Conservation (phyloP, 192 early-diverging fungal species). For the Oehlia diaphana region DNA sequence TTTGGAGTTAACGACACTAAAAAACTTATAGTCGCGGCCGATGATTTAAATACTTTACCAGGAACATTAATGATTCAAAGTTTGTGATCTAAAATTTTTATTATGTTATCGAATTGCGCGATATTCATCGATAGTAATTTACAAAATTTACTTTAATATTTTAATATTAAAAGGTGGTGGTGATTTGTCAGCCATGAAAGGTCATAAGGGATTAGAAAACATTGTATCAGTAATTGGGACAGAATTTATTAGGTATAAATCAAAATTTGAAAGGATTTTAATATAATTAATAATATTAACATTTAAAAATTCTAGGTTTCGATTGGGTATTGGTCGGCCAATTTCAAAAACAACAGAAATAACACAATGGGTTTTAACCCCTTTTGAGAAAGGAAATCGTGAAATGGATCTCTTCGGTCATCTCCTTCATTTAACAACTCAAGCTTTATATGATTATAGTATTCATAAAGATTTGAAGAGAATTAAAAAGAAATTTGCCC, state of each 20-base stretch:
- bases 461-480: conserved; percentile 51
- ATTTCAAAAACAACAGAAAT: conserved; percentile 35
- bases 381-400: conserved; percentile 47
- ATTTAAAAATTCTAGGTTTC: conserved; percentile 36
- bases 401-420: conserved; percentile 63
- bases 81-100: conserved; percentile 21
- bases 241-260: conserved; percentile 46
- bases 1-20: conserved; percentile 50
- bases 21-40: conserved; percentile 57
- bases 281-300: background rate
- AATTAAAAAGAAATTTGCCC: conserved; percentile 58
- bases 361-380: conserved; percentile 49
- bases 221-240: conserved; percentile 44
- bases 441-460: conserved; percentile 56
- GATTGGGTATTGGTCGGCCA: conserved; percentile 60
- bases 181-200: conserved; percentile 45
- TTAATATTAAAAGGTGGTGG: conserved; percentile 37
- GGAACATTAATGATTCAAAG: conserved; percentile 59
- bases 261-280: background rate
- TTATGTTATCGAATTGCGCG: background rate
- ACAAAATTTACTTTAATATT: background rate
- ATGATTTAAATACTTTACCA: conserved; percentile 60
- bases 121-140: background rate
- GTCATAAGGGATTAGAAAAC: conserved; percentile 57
- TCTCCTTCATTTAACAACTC: conserved; percentile 49